Conservation (phyloP, 2,329 filamentous ascomycete species). For the Colletotrichum sp. region DNA sequence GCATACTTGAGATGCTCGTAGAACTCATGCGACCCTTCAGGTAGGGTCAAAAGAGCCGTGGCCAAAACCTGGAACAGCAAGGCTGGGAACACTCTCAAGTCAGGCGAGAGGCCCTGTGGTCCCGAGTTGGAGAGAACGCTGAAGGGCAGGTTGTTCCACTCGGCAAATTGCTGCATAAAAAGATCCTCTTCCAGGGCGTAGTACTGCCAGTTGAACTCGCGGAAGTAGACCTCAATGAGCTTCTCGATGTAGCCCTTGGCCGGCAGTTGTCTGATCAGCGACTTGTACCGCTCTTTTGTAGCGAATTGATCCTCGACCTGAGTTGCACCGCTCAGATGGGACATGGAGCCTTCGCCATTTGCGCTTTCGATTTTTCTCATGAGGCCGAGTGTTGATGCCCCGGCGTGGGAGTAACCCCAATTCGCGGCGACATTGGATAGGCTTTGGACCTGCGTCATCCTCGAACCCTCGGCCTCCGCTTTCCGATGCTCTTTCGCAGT, state of each 20-base stretch:
- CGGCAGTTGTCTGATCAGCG: constrained; percentile 62
- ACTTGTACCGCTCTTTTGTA: constrained; percentile 62
- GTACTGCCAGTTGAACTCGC: constrained; percentile 66
- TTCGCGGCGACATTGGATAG: constrained; percentile 49
- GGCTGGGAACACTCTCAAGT: constrained; percentile 63
- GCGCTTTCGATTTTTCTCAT: constrained; percentile 59
- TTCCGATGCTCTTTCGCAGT: constrained; percentile 42
- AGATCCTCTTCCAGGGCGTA: constrained; percentile 58
- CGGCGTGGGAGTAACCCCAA: constrained; percentile 60
- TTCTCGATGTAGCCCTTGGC: constrained; percentile 58
- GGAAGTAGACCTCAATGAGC: constrained; percentile 59
- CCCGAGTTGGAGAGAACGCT: constrained; percentile 53
- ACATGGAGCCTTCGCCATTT: constrained; percentile 36
- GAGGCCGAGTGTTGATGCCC: constrained; percentile 59
- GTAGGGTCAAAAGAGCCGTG: constrained; percentile 57
- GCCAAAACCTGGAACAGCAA: constrained; percentile 65
- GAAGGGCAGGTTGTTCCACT: constrained; percentile 62
- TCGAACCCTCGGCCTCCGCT: constrained; percentile 24
- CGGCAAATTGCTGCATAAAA: constrained; percentile 54
- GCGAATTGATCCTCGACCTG: constrained; percentile 40
- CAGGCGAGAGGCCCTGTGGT: constrained; percentile 53
- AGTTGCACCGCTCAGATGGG: constrained; percentile 31
- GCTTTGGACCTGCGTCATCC: constrained; percentile 29
- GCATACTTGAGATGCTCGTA: constrained; percentile 65
- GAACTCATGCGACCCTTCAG: constrained; percentile 48